These are phyloP conservation scores for Jimgerdemannia flammicorona DNA, from an alignment of 192 early-diverging fungal species.

Conservation along the genomic window DNA sequence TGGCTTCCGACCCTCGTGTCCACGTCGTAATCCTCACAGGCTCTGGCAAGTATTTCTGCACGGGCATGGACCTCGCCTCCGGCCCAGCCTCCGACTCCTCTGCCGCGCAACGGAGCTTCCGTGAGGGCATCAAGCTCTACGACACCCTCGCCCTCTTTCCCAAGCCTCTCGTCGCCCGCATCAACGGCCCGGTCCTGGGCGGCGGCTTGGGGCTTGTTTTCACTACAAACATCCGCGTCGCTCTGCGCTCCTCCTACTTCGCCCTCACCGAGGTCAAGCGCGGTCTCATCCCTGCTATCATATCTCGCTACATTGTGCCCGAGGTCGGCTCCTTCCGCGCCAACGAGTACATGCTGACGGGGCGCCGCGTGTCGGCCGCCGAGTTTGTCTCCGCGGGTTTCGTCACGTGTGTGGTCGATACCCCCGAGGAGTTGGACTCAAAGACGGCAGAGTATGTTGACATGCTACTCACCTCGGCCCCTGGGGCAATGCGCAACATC, in stretches of 20 bases:
- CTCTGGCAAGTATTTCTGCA: conserved; percentile 60
- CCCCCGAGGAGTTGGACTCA: conserved; percentile 34
- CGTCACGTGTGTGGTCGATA: conserved; percentile 24
- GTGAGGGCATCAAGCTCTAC: conserved; percentile 36
- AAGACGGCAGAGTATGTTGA: conserved; percentile 39
- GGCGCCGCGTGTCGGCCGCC: conserved; percentile 37
- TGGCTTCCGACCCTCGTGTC: conserved; percentile 39
- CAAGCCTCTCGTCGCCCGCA: conserved; percentile 47
- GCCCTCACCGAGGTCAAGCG: conserved; percentile 56
- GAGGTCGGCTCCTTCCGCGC: conserved; percentile 46
- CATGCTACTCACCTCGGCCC: conserved; percentile 40
- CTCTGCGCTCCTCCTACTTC: conserved; percentile 37
- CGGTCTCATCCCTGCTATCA: conserved; percentile 62
- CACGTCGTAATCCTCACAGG: conserved; percentile 57
- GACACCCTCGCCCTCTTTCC: conserved; percentile 37
- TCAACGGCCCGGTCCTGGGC: conserved; percentile 64
- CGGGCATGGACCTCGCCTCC: conserved; percentile 55
- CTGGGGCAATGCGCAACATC: conserved; percentile 47
- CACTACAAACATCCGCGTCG: conserved; percentile 53
- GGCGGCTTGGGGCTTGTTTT: conserved; percentile 58
- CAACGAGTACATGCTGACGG: conserved; percentile 55
- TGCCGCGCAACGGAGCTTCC: neutral
- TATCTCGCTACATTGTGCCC: conserved; percentile 58
- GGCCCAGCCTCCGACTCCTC: conserved; percentile 15
- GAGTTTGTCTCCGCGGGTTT: conserved; percentile 30